These are phyloP conservation scores for Deinandra increscens DNA, from an alignment of 129 eudicot species.

Conservation along the genomic window DNA sequence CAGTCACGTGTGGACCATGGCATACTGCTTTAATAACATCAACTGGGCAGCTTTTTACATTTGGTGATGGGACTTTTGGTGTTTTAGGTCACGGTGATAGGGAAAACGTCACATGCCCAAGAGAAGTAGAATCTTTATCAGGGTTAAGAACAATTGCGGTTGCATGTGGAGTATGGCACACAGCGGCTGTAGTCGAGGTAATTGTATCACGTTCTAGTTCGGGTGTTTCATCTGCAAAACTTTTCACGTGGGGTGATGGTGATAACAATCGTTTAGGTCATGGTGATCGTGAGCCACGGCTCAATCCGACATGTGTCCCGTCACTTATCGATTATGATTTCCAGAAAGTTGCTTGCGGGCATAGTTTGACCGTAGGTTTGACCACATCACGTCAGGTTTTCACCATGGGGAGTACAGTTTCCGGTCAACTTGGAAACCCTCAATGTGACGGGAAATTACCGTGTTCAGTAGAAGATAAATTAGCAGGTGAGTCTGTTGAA, in stretches of 20 bases:
- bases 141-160: slow-evolving; percentile 86
- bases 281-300: slow-evolving; percentile 86
- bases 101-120: slow-evolving; percentile 57
- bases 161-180: slow-evolving; percentile 99
- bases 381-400: slow-evolving; percentile 83
- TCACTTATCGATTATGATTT: slow-evolving; percentile 84
- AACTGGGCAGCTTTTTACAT: slow-evolving; percentile 87
- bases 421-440: slow-evolving; percentile 94
- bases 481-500: slow-evolving; percentile 63
- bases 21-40: slow-evolving; percentile 87
- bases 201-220: slow-evolving; percentile 82
- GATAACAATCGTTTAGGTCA: slow-evolving; percentile 94
- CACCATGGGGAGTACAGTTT: slow-evolving; percentile 96
- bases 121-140: slow-evolving; percentile 76
- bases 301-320: slow-evolving; percentile 85
- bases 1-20: slow-evolving; percentile 94
- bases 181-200: slow-evolving; percentile 98
- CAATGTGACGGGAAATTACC: slow-evolving; percentile 86
- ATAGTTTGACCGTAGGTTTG: slow-evolving; percentile 83
- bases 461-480: slow-evolving; percentile 76
- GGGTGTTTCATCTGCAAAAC: slow-evolving; percentile 72
- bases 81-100: slow-evolving; percentile 91
- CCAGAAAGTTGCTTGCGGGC: slow-evolving; percentile 94
- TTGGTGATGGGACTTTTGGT: slow-evolving; percentile 95
- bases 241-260: slow-evolving; percentile 98